Conservation (phyloP, 768 basidiomycete species). For the Podaxis pistillaris region DNA sequence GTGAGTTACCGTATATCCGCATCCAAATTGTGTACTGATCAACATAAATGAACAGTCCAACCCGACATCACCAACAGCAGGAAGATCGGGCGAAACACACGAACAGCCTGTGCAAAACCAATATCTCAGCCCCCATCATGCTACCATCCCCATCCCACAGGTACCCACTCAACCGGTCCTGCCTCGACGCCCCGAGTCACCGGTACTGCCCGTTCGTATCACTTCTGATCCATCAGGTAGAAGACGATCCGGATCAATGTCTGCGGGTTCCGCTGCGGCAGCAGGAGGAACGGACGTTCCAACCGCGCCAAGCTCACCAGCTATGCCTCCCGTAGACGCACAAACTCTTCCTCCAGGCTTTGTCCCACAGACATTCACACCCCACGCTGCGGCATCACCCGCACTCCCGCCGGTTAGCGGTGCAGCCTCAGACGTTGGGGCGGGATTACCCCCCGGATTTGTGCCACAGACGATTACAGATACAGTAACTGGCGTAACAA, state of each 20-base stretch:
- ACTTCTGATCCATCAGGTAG: background rate
- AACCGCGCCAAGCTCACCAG: slow-evolving; percentile 3
- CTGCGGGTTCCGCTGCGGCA: background rate
- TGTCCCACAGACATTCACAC: slow-evolving; percentile 4
- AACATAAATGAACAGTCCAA: background rate
- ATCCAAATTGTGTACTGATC: background rate
- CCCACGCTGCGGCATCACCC: background rate
- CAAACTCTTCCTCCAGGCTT: slow-evolving; percentile 2
- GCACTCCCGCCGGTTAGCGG: background rate
- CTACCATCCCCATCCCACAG: background rate
- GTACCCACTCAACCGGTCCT: background rate
- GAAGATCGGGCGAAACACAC: background rate
- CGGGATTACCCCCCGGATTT: background rate
- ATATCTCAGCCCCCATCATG: background rate
- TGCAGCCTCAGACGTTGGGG: background rate
- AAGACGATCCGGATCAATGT: background rate
- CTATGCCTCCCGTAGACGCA: background rate
- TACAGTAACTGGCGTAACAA: slow-evolving; percentile 6
- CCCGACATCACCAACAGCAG: background rate
- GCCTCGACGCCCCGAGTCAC: background rate
- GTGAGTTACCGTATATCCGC: background rate
- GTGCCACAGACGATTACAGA: slow-evolving; percentile 8
- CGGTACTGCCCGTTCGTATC: background rate
- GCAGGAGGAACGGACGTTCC: background rate
- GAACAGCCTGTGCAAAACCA: background rate